phyloP scores from a whole-genome alignment of 805 yeast species.

The Candida loeiensis region DNA sequence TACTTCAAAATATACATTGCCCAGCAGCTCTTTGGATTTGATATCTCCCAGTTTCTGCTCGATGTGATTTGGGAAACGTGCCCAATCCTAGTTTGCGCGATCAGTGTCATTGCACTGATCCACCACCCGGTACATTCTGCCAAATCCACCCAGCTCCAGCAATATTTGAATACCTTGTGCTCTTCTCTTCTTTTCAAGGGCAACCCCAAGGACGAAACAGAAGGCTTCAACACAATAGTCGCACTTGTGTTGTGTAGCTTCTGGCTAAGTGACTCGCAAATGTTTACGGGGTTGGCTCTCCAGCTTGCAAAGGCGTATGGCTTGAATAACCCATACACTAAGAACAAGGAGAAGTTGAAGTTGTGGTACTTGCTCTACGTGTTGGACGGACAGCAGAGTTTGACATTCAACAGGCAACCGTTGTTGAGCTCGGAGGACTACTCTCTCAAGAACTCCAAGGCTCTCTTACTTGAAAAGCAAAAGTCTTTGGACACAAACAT shows the following conservation, averaged over 20 bases:
- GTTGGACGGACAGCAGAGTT: slow-evolving; percentile 66
- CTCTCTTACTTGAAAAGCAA: slow-evolving; percentile 24
- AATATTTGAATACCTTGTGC: slow-evolving; percentile 32
- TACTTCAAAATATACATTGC: slow-evolving; percentile 55
- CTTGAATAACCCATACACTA: slow-evolving; percentile 31
- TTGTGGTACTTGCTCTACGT: slow-evolving; percentile 66
- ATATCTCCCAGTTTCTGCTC: slow-evolving; percentile 46
- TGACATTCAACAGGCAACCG: slow-evolving; percentile 56
- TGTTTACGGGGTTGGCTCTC: slow-evolving; percentile 65
- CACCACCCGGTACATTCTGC: slow-evolving; percentile 47
- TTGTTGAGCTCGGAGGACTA: slow-evolving; percentile 48
- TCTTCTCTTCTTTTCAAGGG: slow-evolving; percentile 31
- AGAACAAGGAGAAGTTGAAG: slow-evolving; percentile 46
- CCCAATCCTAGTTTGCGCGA: slow-evolving; percentile 56
- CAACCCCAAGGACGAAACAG: slow-evolving; percentile 41
- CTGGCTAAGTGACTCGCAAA: slow-evolving; percentile 63
- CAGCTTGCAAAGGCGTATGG: slow-evolving; percentile 58
- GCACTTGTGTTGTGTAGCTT: slow-evolving; percentile 64
- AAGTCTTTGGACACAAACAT: slow-evolving; percentile 4
- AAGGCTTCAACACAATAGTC: slow-evolving; percentile 57
- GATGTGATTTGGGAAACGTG: slow-evolving; percentile 51
- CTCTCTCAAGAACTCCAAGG: slow-evolving; percentile 40
- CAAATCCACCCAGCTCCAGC: slow-evolving; percentile 26
- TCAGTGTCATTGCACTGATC: slow-evolving; percentile 59
- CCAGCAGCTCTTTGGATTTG: slow-evolving; percentile 66